These are phyloP conservation scores for Babesia ovis DNA, from an alignment of 169 alveolate species.

Conservation along the genomic window DNA sequence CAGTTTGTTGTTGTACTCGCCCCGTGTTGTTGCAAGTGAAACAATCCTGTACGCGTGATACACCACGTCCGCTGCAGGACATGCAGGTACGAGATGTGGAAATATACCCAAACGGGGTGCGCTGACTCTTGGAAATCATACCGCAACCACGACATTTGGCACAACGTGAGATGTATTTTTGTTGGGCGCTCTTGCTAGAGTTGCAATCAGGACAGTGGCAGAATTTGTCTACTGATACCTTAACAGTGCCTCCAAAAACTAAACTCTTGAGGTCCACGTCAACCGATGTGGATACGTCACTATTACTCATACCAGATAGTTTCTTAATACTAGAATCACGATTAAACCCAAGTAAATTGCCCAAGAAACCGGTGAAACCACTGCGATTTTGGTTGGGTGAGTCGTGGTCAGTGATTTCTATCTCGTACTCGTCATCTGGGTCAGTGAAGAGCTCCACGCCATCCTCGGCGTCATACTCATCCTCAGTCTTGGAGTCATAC, in stretches of 20 bases:
- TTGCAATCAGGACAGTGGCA: slow-evolving; percentile 40
- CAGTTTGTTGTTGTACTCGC: slow-evolving; percentile 11
- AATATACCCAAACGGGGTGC: slow-evolving; percentile 56
- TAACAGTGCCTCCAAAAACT: slow-evolving; percentile 47
- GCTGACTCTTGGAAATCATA: slow-evolving; percentile 47
- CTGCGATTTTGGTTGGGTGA: background rate
- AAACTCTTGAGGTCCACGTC: slow-evolving; percentile 22
- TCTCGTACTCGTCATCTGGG: slow-evolving; percentile 20
- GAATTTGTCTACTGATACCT: slow-evolving; percentile 29
- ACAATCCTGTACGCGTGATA: slow-evolving; percentile 43
- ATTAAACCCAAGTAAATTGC: slow-evolving; percentile 36
- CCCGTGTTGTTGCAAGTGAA: slow-evolving; percentile 49
- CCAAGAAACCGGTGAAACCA: slow-evolving; percentile 18
- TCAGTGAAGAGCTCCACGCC: slow-evolving; percentile 1
- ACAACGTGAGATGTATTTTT: slow-evolving; percentile 29
- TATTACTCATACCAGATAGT: background rate
- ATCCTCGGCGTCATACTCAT: background rate
- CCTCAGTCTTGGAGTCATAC: background rate
- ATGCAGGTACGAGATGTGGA: slow-evolving; percentile 49
- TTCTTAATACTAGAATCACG: background rate
- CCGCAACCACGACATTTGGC: slow-evolving; percentile 50
- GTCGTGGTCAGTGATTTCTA: slow-evolving; percentile 31
- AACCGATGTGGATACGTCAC: slow-evolving; percentile 25
- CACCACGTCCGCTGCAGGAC: slow-evolving; percentile 52
- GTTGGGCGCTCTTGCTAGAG: slow-evolving; percentile 2